Evolutionary conservation across 169 alveolate genomes (phyloP).

Genomic region (Cryptosporidium xiaoi): DNA sequence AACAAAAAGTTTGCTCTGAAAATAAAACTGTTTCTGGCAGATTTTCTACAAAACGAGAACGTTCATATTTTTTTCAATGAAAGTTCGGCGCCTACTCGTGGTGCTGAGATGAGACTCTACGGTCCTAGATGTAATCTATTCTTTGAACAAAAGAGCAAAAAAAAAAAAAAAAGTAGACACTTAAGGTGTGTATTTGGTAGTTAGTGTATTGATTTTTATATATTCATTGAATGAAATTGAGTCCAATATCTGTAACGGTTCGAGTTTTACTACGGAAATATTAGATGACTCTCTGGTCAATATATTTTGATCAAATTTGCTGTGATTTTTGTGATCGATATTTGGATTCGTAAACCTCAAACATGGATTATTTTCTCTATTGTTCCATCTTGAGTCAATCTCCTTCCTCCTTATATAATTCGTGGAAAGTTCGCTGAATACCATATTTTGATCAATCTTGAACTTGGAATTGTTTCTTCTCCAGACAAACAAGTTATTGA

Average conservation of each 20-base stretch:
- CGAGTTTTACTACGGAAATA: constrained; percentile 16
- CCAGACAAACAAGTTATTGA: constrained; percentile 51
- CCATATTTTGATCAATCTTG: background rate
- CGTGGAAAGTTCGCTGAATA: constrained; percentile 35
- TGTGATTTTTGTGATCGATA: background rate
- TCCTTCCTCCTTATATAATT: background rate
- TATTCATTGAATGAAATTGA: constrained; percentile 59
- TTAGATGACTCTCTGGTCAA: background rate
- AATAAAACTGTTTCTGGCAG: too few relatives aligned
- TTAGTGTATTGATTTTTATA: background rate
- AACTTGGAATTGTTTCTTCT: background rate
- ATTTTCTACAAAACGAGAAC: too few relatives aligned
- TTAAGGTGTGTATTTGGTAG: too few relatives aligned
- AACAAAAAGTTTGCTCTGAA: too few relatives aligned
- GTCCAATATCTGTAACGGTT: constrained; percentile 17
- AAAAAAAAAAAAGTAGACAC: too few relatives aligned
- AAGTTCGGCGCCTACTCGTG: background rate
- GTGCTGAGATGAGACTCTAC: too few relatives aligned
- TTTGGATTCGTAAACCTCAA: background rate
- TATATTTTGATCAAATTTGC: background rate
- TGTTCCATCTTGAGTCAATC: constrained; percentile 38
- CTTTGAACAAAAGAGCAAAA: too few relatives aligned
- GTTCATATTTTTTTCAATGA: constrained; percentile 1
- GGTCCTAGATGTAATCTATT: too few relatives aligned
- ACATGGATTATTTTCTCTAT: constrained; percentile 3